Evolutionary conservation across 2,329 filamentous ascomycete species (phyloP).

Genomic region (Pseudocercospora fuligena): DNA sequence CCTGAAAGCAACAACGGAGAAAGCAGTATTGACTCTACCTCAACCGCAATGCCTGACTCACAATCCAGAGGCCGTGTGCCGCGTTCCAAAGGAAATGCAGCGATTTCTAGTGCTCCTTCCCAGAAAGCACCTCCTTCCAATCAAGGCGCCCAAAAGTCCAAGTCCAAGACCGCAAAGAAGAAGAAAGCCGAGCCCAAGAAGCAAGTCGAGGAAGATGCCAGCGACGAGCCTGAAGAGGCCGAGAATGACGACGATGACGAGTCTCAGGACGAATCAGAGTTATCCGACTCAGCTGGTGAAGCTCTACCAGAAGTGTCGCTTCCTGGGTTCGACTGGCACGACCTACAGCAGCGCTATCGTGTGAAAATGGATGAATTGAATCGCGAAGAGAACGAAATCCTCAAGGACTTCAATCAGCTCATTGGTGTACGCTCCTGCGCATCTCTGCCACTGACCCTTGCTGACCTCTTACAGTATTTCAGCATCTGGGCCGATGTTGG

Average conservation of each 20-base stretch:
- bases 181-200: constrained; percentile 11
- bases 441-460: neutral
- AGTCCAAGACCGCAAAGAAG: constrained; percentile 2
- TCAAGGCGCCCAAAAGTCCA: constrained; percentile 23
- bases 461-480: constrained; percentile 66
- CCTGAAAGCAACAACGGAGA: constrained; percentile 10
- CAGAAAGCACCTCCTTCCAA: constrained; percentile 18
- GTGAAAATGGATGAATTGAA: constrained; percentile 67
- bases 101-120: neutral
- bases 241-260: constrained; percentile 6
- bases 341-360: constrained; percentile 73
- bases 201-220: constrained; percentile 25
- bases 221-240: constrained; percentile 1
- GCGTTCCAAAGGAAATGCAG: neutral
- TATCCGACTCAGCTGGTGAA: constrained; percentile 29
- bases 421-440: constrained; percentile 58
- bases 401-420: constrained; percentile 47
- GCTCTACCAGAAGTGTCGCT: constrained; percentile 45
- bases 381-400: constrained; percentile 62
- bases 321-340: constrained; percentile 72
- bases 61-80: constrained; percentile 8
- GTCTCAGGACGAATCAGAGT: constrained; percentile 24
- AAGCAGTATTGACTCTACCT: constrained; percentile 10
- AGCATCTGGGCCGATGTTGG: constrained; percentile 77
- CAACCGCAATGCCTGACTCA: constrained; percentile 12